Evolutionary conservation across 2,329 filamentous ascomycete genomes (phyloP), one percentile per base, ranked within the genome.

Genomic region (Furcasterigmium sp.): DNA sequence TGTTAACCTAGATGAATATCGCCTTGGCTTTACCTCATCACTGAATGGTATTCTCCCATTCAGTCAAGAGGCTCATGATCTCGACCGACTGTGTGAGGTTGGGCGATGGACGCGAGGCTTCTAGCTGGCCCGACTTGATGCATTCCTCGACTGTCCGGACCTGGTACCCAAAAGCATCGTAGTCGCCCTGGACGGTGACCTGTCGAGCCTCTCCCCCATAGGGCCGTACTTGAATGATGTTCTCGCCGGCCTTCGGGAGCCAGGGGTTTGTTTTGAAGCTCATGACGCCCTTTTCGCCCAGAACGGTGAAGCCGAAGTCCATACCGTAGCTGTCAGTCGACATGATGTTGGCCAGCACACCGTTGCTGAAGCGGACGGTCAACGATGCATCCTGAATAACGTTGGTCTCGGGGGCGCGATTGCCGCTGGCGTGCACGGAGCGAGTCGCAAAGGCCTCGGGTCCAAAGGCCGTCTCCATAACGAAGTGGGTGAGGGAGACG

Each of bases 271-370:
- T 57, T 41, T 44, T 50, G 41, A 56, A 57, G 1, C 47, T 50
- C 19, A 57, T 34, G 18, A 46, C 46, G 11, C 45, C 54, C 32
- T 53, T 52, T 21, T 54, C 50, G 14, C 55, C 55, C 41, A 51
- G 53, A 1, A 56, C 51, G 1, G 48, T 43, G 26, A 56, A 56
- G 2, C 43, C 41, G 23, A 53, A 56, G 43, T 55, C 54, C 38
- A 55, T 56, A 23, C 55, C 55, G 19, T 55, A 54, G 29, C 47
- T 52, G 26, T 57, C 55, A 0, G 54, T 55, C n/a, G 53, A 56
- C 43, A 56, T 53, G 15, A 57, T 49, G 1, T 51, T 53, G 4
- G 49, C 54, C 18, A 57, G 41, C 7, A 52, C 48, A 20, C 54
- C 54, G 18, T 43, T 47, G 14, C 47, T 52, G 35, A 57, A 56